These are phyloP conservation scores for Sicyos baderoa DNA, from an alignment of 306 rosid species.

Conservation along the genomic window DNA sequence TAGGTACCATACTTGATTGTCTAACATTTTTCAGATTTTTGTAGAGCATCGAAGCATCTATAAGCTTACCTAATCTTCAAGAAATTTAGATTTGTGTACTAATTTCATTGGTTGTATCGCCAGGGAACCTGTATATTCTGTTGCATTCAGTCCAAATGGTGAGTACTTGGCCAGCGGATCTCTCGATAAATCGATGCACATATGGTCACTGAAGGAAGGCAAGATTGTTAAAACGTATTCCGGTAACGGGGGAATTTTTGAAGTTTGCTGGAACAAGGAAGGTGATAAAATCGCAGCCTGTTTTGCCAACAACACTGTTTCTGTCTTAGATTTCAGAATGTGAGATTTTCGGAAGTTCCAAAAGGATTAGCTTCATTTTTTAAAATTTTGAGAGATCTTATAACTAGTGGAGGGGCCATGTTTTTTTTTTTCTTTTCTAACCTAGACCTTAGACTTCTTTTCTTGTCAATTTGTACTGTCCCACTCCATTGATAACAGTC, in stretches of 20 bases:
- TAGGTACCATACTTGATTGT: constrained; percentile 36
- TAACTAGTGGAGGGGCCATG: not conserved
- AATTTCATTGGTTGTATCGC: constrained; percentile 9
- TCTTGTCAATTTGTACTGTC: not conserved
- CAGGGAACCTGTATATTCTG: constrained; percentile 73
- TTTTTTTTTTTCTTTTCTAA: no score
- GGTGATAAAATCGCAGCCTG: constrained; percentile 92
- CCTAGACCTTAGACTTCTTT: not conserved
- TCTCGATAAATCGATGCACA: constrained; percentile 66
- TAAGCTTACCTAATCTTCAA: not conserved
- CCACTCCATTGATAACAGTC: not conserved
- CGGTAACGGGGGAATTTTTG: constrained; percentile 92
- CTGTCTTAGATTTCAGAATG: constrained; percentile 52
- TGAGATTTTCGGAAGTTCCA: constrained; percentile 6
- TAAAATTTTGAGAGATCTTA: not conserved
- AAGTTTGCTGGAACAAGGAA: constrained; percentile 88
- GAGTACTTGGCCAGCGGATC: constrained; percentile 93
- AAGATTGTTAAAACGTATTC: constrained; percentile 73
- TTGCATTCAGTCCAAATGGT: constrained; percentile 90
- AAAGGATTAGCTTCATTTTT: constrained; percentile 7
- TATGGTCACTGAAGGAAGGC: constrained; percentile 88
- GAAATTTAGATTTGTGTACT: not conserved
- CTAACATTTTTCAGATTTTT: not conserved
- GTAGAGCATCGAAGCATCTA: not conserved
- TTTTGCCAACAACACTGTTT: constrained; percentile 82